Conservation (phyloP, 2,329 filamentous ascomycete species). For the Colletotrichum lindemuthianum region DNA sequence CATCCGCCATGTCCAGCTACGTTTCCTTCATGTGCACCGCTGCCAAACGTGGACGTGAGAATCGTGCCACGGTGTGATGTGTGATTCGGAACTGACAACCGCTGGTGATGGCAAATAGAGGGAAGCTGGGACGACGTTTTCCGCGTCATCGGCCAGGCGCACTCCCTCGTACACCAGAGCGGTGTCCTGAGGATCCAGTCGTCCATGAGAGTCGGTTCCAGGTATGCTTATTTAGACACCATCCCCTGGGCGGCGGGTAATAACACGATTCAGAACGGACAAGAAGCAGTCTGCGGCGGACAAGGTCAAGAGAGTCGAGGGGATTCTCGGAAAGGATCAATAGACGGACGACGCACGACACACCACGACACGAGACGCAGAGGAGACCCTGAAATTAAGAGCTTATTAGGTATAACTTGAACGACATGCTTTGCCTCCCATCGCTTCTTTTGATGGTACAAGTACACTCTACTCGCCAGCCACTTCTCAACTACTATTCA, state of each 20-base stretch:
- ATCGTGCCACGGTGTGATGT: too few relatives aligned
- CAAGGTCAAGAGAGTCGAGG: conserved; percentile 74
- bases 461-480: conserved; percentile 8
- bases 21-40: too few relatives aligned
- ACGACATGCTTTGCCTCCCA: conserved; percentile 18
- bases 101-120: conserved; percentile 65
- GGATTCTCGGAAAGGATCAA: conserved; percentile 53
- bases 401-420: conserved; percentile 29
- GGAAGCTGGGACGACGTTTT: conserved; percentile 92
- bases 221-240: conserved; percentile 56
- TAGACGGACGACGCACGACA: background rate
- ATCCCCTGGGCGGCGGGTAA: too few relatives aligned
- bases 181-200: conserved; percentile 88
- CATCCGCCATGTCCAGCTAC: too few relatives aligned
- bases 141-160: conserved; percentile 85
- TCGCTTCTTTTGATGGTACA: conserved; percentile 22
- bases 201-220: conserved; percentile 85
- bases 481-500: background rate
- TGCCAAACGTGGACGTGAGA: too few relatives aligned
- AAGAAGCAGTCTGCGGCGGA: conserved; percentile 85
- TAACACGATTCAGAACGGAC: conserved; percentile 70
- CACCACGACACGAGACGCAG: background rate
- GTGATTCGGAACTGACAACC: conserved; percentile 62
- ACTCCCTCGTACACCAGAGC: conserved; percentile 78
- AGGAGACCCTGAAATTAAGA: background rate